These are phyloP conservation scores for Tricholoma sp. DNA, from an alignment of 768 basidiomycete genomes.

Conservation along the genomic window DNA sequence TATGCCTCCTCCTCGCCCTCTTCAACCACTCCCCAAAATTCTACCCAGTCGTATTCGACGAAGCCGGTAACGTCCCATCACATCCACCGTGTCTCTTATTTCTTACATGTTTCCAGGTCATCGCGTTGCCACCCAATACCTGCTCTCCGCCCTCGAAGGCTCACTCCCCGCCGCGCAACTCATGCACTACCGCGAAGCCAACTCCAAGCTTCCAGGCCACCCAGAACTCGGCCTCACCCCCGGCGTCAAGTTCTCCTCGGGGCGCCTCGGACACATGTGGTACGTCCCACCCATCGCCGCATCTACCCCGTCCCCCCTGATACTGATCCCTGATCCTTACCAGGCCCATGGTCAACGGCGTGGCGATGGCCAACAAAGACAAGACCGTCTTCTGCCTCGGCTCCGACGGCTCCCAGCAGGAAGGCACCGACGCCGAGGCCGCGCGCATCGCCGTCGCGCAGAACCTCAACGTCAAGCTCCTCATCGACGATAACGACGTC, in stretches of 20 bases:
- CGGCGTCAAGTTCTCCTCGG: constrained; percentile 91
- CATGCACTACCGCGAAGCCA: constrained; percentile 79
- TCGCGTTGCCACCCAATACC: constrained; percentile 87
- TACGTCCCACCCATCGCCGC: constrained; percentile 16
- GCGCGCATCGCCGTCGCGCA: constrained; percentile 85
- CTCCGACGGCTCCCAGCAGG: constrained; percentile 89
- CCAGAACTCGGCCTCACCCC: constrained; percentile 87
- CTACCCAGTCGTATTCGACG: constrained; percentile 71
- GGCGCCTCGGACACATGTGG: constrained; percentile 92
- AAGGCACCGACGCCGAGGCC: constrained; percentile 88
- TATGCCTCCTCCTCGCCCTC: constrained; percentile 71
- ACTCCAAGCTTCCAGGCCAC: constrained; percentile 85
- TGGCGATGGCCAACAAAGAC: constrained; percentile 73
- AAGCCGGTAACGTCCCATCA: too few species aligned
- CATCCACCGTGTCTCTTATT: too few species aligned
- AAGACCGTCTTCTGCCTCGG: constrained; percentile 81
- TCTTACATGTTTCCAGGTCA: constrained; percentile 54
- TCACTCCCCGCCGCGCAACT: constrained; percentile 69
- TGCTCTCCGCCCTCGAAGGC: constrained; percentile 75
- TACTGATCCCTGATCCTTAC: not conserved
- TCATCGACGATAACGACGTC: constrained; percentile 90
- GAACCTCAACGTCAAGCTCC: constrained; percentile 74
- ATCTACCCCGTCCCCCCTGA: not conserved
- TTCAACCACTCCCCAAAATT: constrained; percentile 63
- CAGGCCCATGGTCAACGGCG: constrained; percentile 77